Base-by-base conservation (phyloP, 1,284 basidiomycete species). In the Veloporphyrellus conicus region DNA sequence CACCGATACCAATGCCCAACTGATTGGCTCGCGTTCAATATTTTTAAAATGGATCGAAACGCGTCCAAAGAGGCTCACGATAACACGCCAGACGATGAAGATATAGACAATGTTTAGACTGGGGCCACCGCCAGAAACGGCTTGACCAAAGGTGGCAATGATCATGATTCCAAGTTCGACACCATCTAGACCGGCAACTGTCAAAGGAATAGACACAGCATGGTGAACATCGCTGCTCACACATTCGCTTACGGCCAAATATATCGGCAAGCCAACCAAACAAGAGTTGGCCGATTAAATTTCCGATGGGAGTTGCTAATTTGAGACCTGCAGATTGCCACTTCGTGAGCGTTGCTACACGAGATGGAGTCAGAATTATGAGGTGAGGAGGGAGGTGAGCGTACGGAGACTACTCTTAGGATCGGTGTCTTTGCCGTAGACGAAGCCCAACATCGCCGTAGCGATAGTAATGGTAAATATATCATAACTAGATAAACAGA, bases 201-300 rank as follows among this genome's bases (percentile, higher is more conserved):
- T n/a, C n/a, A n/a, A n/a, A n/a, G n/a, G n/a, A n/a, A n/a, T n/a
- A n/a, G n/a, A n/a, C n/a, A n/a, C n/a, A n/a, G n/a, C n/a, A n/a
- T n/a, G n/a, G n/a, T n/a, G n/a, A n/a, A n/a, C n/a, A n/a, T 47
- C 12, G 25, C 27, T 19, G 50, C 63, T 59, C 40, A 66, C 53
- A 67, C 35, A 66, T 55, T 16, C 62, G 61, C 61, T 78, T 82
- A 41, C 81, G 73, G 43, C 80, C 80, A 38, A 77, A 53, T 10
- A 69, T 39, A 60, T 84, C 81, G 3, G 75, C 79, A 19, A 81
- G 66, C 64, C 66, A 75, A 14, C 76, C 81, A 52, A 82, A 81
- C 22, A 75, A 31, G 28, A 82, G 50, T 54, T 80, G 77, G 11
- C 84, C 84, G 18, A 82, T 54, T 36, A 87, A 60, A n/a, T 73